These are phyloP conservation scores for Cryphonectria carpinicola DNA, from an alignment of 2,329 filamentous ascomycete species.

Conservation along the genomic window DNA sequence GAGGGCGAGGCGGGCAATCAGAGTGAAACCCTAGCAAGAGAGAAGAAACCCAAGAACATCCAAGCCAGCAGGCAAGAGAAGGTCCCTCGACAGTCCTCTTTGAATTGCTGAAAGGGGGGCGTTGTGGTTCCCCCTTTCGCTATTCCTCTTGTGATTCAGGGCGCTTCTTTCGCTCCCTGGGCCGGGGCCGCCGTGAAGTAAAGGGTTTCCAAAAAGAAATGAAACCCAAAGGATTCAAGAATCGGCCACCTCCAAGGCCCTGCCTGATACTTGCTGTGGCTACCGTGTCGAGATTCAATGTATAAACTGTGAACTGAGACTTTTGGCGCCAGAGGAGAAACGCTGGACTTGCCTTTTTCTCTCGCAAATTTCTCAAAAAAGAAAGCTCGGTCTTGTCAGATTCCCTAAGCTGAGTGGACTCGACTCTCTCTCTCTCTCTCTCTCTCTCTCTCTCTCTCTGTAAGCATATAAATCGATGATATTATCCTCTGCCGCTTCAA, in stretches of 20 bases:
- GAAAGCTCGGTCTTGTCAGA: neutral
- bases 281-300: neutral
- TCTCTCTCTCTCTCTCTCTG: too few species aligned
- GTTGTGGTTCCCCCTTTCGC: neutral
- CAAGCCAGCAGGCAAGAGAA: neutral
- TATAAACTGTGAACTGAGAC: neutral
- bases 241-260: neutral
- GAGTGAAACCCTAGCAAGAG: neutral
- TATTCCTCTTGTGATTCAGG: neutral
- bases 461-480: neutral
- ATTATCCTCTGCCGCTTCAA: neutral
- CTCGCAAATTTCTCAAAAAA: neutral
- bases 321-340: neutral
- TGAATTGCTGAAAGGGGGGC: neutral
- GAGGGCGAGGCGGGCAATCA: neutral
- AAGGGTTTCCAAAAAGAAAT: neutral
- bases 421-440: neutral
- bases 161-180: neutral
- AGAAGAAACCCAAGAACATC: neutral
- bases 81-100: neutral
- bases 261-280: neutral
- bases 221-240: neutral
- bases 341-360: neutral
- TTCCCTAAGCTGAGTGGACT: neutral
- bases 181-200: neutral